phyloP scores from a whole-genome alignment of 345 rosid species.

The Geranium brycei region DNA sequence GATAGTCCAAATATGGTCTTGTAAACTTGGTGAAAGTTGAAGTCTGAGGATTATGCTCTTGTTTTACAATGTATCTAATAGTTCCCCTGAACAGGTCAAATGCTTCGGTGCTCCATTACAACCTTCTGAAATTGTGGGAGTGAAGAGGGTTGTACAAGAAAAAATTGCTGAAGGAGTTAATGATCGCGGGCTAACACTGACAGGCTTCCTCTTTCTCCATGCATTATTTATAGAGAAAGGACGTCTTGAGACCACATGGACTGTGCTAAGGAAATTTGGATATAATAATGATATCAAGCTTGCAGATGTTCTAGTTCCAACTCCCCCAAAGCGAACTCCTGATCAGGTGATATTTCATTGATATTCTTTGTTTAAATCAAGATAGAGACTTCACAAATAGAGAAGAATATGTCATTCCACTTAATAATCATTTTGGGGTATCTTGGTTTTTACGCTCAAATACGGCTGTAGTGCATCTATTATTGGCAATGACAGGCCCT shows the following conservation, averaged over 20 bases:
- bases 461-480: no score
- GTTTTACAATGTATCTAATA: slow-evolving; percentile 12
- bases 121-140: slow-evolving; percentile 91
- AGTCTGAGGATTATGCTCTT: no score
- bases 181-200: slow-evolving; percentile 83
- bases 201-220: slow-evolving; percentile 93
- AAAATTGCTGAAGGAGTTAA: slow-evolving; percentile 84
- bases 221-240: slow-evolving; percentile 96
- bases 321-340: slow-evolving; percentile 56
- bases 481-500: no score
- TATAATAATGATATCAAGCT: slow-evolving; percentile 90
- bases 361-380: no score
- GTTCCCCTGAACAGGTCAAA: slow-evolving; percentile 52
- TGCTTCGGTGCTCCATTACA: slow-evolving; percentile 93
- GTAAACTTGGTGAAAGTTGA: no score
- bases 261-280: slow-evolving; percentile 84
- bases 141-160: slow-evolving; percentile 92
- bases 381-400: no score
- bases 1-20: no score
- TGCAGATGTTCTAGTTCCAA: slow-evolving; percentile 69
- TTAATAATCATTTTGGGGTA: no score
- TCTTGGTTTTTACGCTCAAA: no score
- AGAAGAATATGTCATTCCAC: no score
- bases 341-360: slow-evolving; percentile 56
- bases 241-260: slow-evolving; percentile 98